These are phyloP conservation scores for Kokia cookei DNA, from an alignment of 441 rosid genomes.

Conservation along the genomic window DNA sequence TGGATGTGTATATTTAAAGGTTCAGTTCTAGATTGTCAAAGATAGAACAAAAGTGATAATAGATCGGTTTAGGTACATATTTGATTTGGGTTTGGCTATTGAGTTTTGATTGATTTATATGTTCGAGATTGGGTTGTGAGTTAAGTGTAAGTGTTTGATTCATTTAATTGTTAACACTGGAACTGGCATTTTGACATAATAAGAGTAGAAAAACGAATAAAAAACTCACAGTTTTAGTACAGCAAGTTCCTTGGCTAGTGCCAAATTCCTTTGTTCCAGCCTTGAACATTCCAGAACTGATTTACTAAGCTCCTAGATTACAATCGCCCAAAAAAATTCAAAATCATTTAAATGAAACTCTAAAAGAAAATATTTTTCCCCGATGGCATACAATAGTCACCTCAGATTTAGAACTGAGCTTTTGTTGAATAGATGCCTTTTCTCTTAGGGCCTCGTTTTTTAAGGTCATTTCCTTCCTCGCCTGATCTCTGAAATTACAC, in stretches of 20 bases:
- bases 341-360: neutral
- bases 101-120: too few relatives aligned
- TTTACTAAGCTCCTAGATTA: conserved; percentile 51
- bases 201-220: neutral
- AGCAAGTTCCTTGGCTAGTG: conserved; percentile 89
- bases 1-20: neutral
- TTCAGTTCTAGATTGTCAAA: too few relatives aligned
- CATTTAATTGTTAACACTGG: too few relatives aligned
- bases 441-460: conserved; percentile 59
- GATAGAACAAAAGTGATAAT: too few relatives aligned
- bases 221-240: conserved; percentile 65
- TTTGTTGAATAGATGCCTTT: conserved; percentile 36
- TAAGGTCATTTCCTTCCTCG: conserved; percentile 39
- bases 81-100: too few relatives aligned
- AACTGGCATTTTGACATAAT: neutral
- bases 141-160: too few relatives aligned
- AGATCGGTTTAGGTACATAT: too few relatives aligned
- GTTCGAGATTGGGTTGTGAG: too few relatives aligned
- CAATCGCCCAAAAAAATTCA: neutral
- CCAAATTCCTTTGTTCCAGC: conserved; percentile 64
- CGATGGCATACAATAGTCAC: conserved; percentile 19
- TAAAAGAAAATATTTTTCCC: neutral
- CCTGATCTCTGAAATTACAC: conserved; percentile 38
- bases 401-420: conserved; percentile 59
- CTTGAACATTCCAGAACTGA: conserved; percentile 38